Conservation (phyloP, 805 yeast species). For the Pichia scutulata region DNA sequence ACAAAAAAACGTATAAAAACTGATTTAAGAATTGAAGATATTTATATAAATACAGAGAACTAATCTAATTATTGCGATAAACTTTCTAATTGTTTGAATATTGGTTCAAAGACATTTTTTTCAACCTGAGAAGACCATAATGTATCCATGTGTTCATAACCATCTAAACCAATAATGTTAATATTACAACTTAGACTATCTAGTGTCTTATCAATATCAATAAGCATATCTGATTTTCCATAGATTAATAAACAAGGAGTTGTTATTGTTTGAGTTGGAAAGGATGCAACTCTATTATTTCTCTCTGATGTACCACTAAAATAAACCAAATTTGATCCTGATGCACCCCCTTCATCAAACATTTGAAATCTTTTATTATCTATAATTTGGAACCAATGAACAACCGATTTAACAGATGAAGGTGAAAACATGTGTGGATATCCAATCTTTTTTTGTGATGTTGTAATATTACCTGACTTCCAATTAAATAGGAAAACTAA, state of each 20-base stretch:
- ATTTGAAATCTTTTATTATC: slow-evolving; percentile 41
- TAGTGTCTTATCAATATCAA: slow-evolving; percentile 74
- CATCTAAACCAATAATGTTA: slow-evolving; percentile 40
- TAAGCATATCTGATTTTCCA: slow-evolving; percentile 75
- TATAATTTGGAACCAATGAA: slow-evolving; percentile 43
- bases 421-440: slow-evolving; percentile 49
- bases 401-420: slow-evolving; percentile 48
- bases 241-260: slow-evolving; percentile 74
- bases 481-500: slow-evolving; percentile 42
- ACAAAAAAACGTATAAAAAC: no score
- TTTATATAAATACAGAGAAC: neutral
- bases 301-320: slow-evolving; percentile 22
- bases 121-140: slow-evolving; percentile 77
- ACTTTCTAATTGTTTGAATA: neutral
- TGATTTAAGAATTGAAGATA: neutral
- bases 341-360: slow-evolving; percentile 38
- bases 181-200: slow-evolving; percentile 49
- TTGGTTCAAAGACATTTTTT: slow-evolving; percentile 30
- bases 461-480: slow-evolving; percentile 36
- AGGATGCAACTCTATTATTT: slow-evolving; percentile 43
- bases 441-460: slow-evolving; percentile 37
- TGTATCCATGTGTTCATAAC: slow-evolving; percentile 87
- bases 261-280: slow-evolving; percentile 60
- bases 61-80: neutral
- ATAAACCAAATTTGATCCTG: slow-evolving; percentile 26